Evolutionary conservation across 1,139 yeast genomes (phyloP), one percentile per base, ranked within the genome.

Genomic region (Geotrichum restrictum): DNA sequence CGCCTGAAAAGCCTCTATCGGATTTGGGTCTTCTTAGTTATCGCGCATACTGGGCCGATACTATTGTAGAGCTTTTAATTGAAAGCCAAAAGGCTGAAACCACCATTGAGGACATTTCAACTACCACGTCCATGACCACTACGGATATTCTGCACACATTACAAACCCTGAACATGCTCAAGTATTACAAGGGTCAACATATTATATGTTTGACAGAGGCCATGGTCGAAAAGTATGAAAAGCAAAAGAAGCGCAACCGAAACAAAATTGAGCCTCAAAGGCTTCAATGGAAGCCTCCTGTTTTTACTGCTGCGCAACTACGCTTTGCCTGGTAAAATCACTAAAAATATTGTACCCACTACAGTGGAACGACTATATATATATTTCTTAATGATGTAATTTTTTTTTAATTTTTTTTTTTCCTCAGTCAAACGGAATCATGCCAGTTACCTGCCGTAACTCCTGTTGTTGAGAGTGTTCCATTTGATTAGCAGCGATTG

Each of bases 21-120:
- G 98, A 93, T 76, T 76, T 93, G 64, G 99, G 99, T 33, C 74
- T 93, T 34, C 76, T 93, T 47, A 87, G 96, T 3, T 93, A 94
- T 66, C 82, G 98, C 67, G 97, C 98, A 0, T 94, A 79, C 66
- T 93, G 99, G 99, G 83, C 98, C 0, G 98, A 93, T 62, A 83
- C 94, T 0, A 75, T 93, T 55, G 83, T 89, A 13, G 83, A 82
- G 52, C 67, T 88, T 38, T 70, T 93, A 36, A 84, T 86, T 45
- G 96, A 89, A 60, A 72, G 73, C 59, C 73, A 71, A 29, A 66
- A 75, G 16, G 69, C 75, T 34, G 97, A 89, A 60, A 81, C 88
- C 45, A 88, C 97, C 8, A 89, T 93, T 55, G 99, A 93, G 64
- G 98, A 93, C 62, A 85, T 93, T 21, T 86, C 97, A 22, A 73